Evolutionary conservation across 441 rosid species (phyloP), one percentile per base, ranked within the genome.

Genomic region (Pelargonium citronellum): DNA sequence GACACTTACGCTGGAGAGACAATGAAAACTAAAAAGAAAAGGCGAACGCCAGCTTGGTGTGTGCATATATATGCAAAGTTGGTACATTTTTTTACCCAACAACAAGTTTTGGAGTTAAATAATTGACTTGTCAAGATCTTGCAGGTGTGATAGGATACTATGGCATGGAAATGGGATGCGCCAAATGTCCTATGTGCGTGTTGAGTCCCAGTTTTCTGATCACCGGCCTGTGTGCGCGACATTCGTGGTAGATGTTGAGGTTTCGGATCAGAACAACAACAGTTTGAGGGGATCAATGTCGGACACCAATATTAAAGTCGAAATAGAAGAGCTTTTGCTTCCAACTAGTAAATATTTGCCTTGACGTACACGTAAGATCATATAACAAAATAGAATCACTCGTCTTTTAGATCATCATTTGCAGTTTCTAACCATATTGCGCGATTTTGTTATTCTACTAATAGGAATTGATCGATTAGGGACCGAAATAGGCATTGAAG

Each of bases 41-140:
- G 93, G 77, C 78, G 93, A 80, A 88, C 93, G 69, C 93, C 93
- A 3, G 91, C 93, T 13, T 88, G 93, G 93, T 86, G 83, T 47
- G 69, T 68, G 9, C 12, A 58, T 30, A 60, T 17, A 27, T 43
- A 53, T 60, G 62, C 19, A 15, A 11, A 0, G 16, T 30, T 30
- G 34, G 17, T 24, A 13, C 2, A 17, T 55, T 55, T 16, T 2
- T 55, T n/a, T n/a, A 22, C 6, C 37, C 37, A 15, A 17, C 20
- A 53, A 57, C 3, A 58, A 58, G 64, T 53, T 53, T 15, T 53
- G 9, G 30, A 60, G 15, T 4, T 2, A 60, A 60, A n/a, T 37
- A 60, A 13, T 24, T 51, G 16, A 17, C 55, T 22, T n/a, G 51
- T 64, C 41, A n/a, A 39, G 66, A 34, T 30, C 70, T 1, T 77